Evolutionary conservation across 2,329 filamentous ascomycete species (phyloP).

Genomic region (Cercospora zeae-maydis): DNA sequence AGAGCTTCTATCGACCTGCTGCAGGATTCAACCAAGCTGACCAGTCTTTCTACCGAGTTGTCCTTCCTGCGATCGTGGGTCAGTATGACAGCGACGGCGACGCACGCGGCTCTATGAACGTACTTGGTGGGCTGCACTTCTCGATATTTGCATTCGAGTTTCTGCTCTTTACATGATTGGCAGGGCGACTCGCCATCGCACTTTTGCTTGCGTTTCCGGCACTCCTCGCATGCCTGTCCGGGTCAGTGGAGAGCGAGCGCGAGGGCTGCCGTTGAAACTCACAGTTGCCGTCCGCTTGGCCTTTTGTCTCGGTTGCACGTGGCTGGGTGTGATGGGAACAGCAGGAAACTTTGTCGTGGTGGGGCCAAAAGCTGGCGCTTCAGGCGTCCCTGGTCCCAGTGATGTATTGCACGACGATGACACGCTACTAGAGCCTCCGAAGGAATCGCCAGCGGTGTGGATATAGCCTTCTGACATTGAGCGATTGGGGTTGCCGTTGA

Average conservation of each 20-base stretch:
- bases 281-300: conserved; percentile 28
- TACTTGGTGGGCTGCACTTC: conserved; percentile 27
- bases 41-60: conserved; percentile 25
- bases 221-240: conserved; percentile 27
- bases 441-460: conserved; percentile 17
- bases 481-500: conserved; percentile 11
- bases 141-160: conserved; percentile 26
- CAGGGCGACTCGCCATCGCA: conserved; percentile 25
- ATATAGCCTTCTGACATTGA: conserved; percentile 23
- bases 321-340: conserved; percentile 26
- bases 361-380: conserved; percentile 11
- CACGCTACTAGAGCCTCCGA: conserved; percentile 18
- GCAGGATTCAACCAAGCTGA: conserved; percentile 21
- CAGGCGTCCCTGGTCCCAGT: conserved; percentile 22
- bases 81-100: neutral
- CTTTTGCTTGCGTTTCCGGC: conserved; percentile 27
- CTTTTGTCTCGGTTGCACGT: conserved; percentile 24
- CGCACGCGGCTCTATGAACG: neutral
- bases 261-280: conserved; percentile 3
- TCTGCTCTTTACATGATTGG: conserved; percentile 28
- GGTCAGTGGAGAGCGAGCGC: neutral
- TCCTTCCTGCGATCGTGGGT: conserved; percentile 20
- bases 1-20: conserved; percentile 23
- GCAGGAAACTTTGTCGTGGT: conserved; percentile 22
- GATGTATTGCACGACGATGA: conserved; percentile 25